These are phyloP conservation scores for Fusarium odoratissimum DNA, from an alignment of 2,329 filamentous ascomycete genomes.

Conservation along the genomic window DNA sequence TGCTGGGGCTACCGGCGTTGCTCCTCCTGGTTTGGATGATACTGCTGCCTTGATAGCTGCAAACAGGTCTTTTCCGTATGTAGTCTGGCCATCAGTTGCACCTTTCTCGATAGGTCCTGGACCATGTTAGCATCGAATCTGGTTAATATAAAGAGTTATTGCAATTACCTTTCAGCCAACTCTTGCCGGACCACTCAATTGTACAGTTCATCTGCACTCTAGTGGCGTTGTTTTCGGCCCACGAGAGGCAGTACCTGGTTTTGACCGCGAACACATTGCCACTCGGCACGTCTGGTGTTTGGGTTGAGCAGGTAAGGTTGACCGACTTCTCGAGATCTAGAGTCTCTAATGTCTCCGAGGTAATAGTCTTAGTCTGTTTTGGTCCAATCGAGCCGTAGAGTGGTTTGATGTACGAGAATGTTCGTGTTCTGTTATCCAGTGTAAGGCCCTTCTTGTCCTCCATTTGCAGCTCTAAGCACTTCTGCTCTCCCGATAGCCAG, in stretches of 20 bases:
- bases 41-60: constrained; percentile 79
- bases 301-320: constrained; percentile 83
- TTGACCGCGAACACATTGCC: constrained; percentile 93
- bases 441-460: constrained; percentile 84
- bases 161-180: constrained; percentile 91
- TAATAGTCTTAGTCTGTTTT: constrained; percentile 93
- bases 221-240: constrained; percentile 88
- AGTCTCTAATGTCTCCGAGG: constrained; percentile 83
- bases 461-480: constrained; percentile 87
- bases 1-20: constrained; percentile 58
- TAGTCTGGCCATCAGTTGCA: constrained; percentile 86
- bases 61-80: constrained; percentile 85
- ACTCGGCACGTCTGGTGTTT: constrained; percentile 94
- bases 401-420: constrained; percentile 92
- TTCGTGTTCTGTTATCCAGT: constrained; percentile 78
- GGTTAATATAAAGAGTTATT: background rate
- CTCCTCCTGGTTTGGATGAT: constrained; percentile 68
- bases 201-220: constrained; percentile 87
- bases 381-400: constrained; percentile 86
- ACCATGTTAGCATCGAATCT: constrained; percentile 45
- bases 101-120: constrained; percentile 95
- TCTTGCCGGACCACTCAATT: constrained; percentile 97
- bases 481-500: constrained; percentile 88
- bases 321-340: constrained; percentile 90
- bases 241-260: constrained; percentile 93